Base-by-base conservation (phyloP, 768 basidiomycete species). In the Cystobasidium onofrii region DNA sequence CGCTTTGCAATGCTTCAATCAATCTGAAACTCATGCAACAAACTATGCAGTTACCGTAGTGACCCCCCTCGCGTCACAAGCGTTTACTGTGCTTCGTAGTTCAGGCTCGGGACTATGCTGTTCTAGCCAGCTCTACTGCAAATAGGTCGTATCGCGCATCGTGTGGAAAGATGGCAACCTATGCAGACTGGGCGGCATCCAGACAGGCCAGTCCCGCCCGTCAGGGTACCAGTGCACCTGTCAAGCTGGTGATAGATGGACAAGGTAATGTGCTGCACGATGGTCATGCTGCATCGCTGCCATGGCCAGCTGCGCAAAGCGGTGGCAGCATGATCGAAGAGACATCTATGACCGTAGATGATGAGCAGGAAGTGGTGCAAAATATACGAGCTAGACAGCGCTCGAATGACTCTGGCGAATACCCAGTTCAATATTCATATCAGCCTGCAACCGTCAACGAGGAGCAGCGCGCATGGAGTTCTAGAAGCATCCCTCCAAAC, bases 181-280 rank as follows among this genome's bases (percentile, higher is more conserved):
- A 60, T 34, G 57, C 57, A 13, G 57, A 60, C 57, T 60, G 57
- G 57, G 57, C 57, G 23, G 57, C 57, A 6, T 60, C 57, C 13
- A 60, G 57, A 60, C 46, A 50, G 4, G 9, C 46, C 18, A 20
- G 13, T 29, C 13, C 57, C 27, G 57, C 13, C 25, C 2, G 23
- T 12, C 57, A 60, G 15, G 27, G 33, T 4, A 34, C 2, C 57
- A 60, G 57, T 23, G 15, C 57, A 27, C 57, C 57, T 27, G 57
- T 60, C 57, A 60, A 60, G 9, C 25, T 60, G 15, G 33, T 60
- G 6, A 60, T 60, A 29, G 57, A 60, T 34, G 33, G 23, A 3
- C 57, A 60, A 4, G 57, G 57, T 20, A 60, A 60, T 34, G 27
- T 60, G 6, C 57, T 60, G 27, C 29, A 60, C 10, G 29, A 60